Conservation (phyloP, 2,329 filamentous ascomycete genomes). For the Epichloe gansuensis region DNA sequence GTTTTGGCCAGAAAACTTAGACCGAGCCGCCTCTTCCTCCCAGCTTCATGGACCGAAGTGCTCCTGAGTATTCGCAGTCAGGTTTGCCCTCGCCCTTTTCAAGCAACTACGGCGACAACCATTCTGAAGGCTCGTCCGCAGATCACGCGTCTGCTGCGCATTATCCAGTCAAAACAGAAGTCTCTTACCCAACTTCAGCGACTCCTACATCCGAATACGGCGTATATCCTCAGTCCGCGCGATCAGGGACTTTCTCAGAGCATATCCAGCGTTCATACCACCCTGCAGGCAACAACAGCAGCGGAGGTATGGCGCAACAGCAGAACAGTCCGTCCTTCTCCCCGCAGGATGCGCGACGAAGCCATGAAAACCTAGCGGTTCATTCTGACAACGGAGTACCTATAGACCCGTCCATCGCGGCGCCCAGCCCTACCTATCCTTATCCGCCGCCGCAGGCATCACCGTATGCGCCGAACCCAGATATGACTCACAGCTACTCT, state of each 20-base stretch:
- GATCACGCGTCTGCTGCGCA: conserved; percentile 90
- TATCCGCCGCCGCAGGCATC: conserved; percentile 59
- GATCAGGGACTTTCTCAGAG: conserved; percentile 76
- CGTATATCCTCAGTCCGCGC: conserved; percentile 61
- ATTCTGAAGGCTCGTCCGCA: conserved; percentile 79
- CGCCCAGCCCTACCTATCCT: conserved; percentile 83
- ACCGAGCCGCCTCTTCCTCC: conserved; percentile 10
- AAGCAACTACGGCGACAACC: conserved; percentile 52
- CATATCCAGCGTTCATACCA: conserved; percentile 80
- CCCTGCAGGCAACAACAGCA: conserved; percentile 60
- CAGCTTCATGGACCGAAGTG: conserved; percentile 46
- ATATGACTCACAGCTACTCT: conserved; percentile 71
- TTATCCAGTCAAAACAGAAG: conserved; percentile 74
- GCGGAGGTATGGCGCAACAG: conserved; percentile 89
- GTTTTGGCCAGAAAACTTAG: background rate
- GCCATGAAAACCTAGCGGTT: conserved; percentile 63
- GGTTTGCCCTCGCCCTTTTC: conserved; percentile 69
- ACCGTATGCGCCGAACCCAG: conserved; percentile 72
- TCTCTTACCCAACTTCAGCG: conserved; percentile 63
- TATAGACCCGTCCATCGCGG: conserved; percentile 98
- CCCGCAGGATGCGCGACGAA: conserved; percentile 67
- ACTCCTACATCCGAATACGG: conserved; percentile 86
- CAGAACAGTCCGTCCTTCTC: conserved; percentile 94
- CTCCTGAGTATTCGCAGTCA: conserved; percentile 73
- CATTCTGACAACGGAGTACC: conserved; percentile 95